Evolutionary conservation across 2,329 filamentous ascomycete genomes (phyloP), one percentile per base, ranked within the genome.

Genomic region (Colletotrichum nymphaeae): DNA sequence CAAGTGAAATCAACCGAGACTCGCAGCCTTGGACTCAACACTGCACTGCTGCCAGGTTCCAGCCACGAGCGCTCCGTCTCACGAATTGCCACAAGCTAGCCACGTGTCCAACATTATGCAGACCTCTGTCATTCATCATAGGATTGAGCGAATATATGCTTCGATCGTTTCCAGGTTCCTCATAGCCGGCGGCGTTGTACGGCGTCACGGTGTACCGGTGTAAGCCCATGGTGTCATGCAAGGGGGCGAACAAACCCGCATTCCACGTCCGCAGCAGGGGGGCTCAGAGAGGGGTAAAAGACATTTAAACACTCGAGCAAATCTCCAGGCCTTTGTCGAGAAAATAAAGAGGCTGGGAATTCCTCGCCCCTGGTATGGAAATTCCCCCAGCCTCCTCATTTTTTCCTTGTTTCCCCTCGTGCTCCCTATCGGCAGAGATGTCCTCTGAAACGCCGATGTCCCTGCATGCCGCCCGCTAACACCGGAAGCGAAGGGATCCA

Each of bases 391-490:
- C 71, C 71, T 66, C 71, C 60, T 52, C 60, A 49, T 35, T 70
- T 71, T 72, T 30, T 30, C 65, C 66, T 72, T 49, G 60, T 16
- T 19, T 9, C 22, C 24, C 32, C 35, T 28, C 7, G 16, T 42
- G n/a, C 14, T 12, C 19, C 58, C 37, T 42, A 57, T 66, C 67
- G 67, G 70, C 67, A 60, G 70, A 73, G 67, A 62, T 49, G 67
- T 60, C 32, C 66, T 59, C 66, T 73, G 71, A 71, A 71, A 73
- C 71, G 56, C 49, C 67, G 60, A 49, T 56, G 67, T 64, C 67
- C 24, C 53, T 73, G 60, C 66, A 30, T 42, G 49, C 24, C 67
- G 46, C 60, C 67, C 60, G 58, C 65, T 72, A 72, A 58, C 16
- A 26, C 42, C 67, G 60, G 35, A 49, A 59, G 53, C 59, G 28